phyloP scores from a whole-genome alignment of 2,329 filamentous ascomycete genomes.

The Colletotrichum karsti region DNA sequence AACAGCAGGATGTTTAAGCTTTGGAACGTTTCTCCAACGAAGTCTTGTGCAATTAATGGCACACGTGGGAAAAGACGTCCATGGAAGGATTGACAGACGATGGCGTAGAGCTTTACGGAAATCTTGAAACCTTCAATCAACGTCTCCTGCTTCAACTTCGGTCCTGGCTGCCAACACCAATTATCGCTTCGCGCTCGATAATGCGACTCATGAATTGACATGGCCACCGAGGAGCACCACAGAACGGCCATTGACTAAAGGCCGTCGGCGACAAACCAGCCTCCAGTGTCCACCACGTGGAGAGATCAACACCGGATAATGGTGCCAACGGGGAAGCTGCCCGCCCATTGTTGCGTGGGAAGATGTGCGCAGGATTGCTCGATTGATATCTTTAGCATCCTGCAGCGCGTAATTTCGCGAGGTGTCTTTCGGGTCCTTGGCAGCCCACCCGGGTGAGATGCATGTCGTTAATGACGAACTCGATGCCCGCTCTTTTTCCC shows the following conservation, averaged over 20 bases:
- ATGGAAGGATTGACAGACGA: background rate
- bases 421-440: slow-evolving; percentile 11
- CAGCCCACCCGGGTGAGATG: slow-evolving; percentile 17
- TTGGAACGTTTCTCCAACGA: background rate
- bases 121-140: background rate
- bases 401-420: slow-evolving; percentile 24
- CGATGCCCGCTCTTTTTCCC: slow-evolving; percentile 14
- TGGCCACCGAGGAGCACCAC: background rate
- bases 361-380: background rate
- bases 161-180: background rate
- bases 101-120: background rate
- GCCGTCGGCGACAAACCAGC: background rate
- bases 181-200: background rate
- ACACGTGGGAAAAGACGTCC: background rate
- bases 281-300: slow-evolving; percentile 9
- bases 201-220: background rate
- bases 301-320: slow-evolving; percentile 14
- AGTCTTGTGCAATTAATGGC: background rate
- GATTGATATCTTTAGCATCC: slow-evolving; percentile 22
- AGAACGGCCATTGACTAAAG: background rate
- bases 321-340: background rate
- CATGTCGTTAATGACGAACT: slow-evolving; percentile 20
- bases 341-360: background rate
- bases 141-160: background rate
- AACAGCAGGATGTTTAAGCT: slow-evolving; percentile 3